Percentiles rank a stretch among this genome's conserved stretches.
Conservation (phyloP, 1,139 yeast species). For the Meyerozyma elateridarum region DNA sequence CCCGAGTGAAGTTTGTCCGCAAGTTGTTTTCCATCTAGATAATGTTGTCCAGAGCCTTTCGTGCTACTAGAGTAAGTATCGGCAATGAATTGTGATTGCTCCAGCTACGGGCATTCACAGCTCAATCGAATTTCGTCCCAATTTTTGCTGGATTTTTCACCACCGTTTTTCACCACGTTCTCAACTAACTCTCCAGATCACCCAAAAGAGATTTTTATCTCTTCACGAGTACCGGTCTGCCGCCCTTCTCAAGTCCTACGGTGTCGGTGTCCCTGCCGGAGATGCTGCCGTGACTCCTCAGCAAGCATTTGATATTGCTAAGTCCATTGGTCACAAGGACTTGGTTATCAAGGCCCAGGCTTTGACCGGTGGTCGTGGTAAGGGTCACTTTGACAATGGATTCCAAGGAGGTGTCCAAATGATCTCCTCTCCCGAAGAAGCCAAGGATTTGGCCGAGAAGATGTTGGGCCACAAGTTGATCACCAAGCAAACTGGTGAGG, state of each 20-base stretch:
- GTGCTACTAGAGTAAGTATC: constrained; percentile 3
- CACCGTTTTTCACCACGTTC: constrained; percentile 1
- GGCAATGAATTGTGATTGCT: background rate
- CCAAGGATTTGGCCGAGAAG: constrained; percentile 77
- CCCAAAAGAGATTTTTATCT: constrained; percentile 64
- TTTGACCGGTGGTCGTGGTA: constrained; percentile 99
- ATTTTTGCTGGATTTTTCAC: background rate
- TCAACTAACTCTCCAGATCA: constrained; percentile 1
- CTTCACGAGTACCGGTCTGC: constrained; percentile 97
- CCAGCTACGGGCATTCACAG: no score
- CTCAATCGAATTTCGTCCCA: background rate
- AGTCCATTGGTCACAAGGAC: constrained; percentile 62
- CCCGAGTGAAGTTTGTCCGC: constrained; percentile 1
- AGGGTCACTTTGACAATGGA: constrained; percentile 95
- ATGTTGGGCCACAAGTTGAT: constrained; percentile 90
- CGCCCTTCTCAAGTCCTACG: constrained; percentile 73
- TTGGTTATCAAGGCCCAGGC: constrained; percentile 98
- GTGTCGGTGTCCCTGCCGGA: constrained; percentile 89
- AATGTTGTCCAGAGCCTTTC: constrained; percentile 2
- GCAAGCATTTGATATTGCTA: constrained; percentile 81
- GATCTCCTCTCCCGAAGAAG: constrained; percentile 82
- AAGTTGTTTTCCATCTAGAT: background rate
- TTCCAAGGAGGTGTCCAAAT: constrained; percentile 95
- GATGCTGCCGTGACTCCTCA: constrained; percentile 86
- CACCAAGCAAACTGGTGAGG: constrained; percentile 97